phyloP scores from a whole-genome alignment of 768 basidiomycete species.

The Fomitopsis serialis region DNA sequence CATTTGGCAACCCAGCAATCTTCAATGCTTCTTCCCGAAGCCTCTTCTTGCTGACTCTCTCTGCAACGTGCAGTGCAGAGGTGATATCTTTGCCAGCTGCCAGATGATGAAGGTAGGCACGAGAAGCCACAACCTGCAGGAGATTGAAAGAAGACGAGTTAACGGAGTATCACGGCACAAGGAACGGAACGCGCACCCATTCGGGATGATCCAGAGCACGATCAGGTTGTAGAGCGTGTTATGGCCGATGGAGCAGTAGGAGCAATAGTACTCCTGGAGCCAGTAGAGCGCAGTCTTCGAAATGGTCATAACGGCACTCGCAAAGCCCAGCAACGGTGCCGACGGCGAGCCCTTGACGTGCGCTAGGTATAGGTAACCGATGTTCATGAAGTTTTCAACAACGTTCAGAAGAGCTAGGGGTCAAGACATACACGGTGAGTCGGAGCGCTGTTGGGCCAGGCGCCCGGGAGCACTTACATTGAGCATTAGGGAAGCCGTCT shows the following conservation, averaged over 20 bases:
- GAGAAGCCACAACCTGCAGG: conserved; percentile 67
- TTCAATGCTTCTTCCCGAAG: conserved; percentile 28
- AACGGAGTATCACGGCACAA: background rate
- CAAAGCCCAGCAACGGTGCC: conserved; percentile 73
- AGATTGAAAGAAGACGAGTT: background rate
- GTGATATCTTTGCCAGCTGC: conserved; percentile 61
- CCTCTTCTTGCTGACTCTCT: conserved; percentile 22
- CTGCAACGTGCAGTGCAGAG: conserved; percentile 31
- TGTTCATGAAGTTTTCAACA: conserved; percentile 70
- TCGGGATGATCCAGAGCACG: conserved; percentile 69
- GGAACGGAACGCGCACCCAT: conserved; percentile 49
- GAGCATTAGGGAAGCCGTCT: conserved; percentile 82
- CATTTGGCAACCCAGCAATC: background rate
- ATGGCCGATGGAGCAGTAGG: conserved; percentile 67
- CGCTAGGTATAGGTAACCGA: conserved; percentile 71
- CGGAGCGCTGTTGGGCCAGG: background rate
- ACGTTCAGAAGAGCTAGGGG: conserved; percentile 68
- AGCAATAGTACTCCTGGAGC: conserved; percentile 73
- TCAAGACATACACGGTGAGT: conserved; percentile 2
- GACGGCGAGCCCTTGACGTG: conserved; percentile 56
- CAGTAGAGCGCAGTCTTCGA: conserved; percentile 84
- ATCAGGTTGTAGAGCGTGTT: conserved; percentile 50
- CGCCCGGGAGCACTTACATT: conserved; percentile 46
- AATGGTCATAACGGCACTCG: conserved; percentile 70
- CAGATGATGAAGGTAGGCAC: conserved; percentile 57